Evolutionary conservation across 306 rosid genomes (phyloP).

Genomic region (Vachellia pachyceras): DNA sequence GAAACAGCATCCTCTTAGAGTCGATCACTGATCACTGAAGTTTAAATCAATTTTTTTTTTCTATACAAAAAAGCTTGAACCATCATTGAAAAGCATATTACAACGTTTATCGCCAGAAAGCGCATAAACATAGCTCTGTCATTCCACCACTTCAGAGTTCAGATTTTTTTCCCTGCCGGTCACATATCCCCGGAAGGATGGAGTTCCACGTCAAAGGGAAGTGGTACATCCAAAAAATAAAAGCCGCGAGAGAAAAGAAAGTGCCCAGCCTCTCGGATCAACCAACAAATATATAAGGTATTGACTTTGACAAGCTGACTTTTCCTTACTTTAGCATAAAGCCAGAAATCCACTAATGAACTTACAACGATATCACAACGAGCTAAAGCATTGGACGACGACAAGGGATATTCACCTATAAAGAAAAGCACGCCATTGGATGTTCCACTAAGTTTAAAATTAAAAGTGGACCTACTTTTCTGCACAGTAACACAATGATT

Average conservation of each 20-base stretch:
- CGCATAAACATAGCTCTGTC: not conserved
- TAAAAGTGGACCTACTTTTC: not conserved
- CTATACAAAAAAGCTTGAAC: not conserved
- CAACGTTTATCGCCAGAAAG: no score
- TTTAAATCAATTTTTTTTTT: not conserved
- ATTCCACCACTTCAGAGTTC: not conserved
- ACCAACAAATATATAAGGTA: not conserved
- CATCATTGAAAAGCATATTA: not conserved
- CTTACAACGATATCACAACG: not conserved
- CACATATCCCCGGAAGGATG: not conserved
- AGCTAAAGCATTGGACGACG: not conserved
- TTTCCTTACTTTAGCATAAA: not conserved
- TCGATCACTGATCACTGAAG: not conserved
- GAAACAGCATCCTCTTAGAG: not conserved
- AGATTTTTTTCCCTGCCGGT: not conserved
- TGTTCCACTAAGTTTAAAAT: not conserved
- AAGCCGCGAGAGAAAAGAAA: not conserved
- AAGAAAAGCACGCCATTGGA: not conserved
- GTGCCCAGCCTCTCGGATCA: not conserved
- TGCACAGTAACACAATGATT: not conserved
- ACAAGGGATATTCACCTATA: not conserved
- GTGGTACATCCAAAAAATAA: no score
- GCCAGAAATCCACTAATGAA: not conserved
- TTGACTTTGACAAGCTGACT: not conserved
- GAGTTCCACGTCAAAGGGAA: not conserved